Evolutionary conservation across 1,139 yeast genomes (phyloP), one percentile per base, ranked within the genome.

Genomic region (Wickerhamomyces sp.): DNA sequence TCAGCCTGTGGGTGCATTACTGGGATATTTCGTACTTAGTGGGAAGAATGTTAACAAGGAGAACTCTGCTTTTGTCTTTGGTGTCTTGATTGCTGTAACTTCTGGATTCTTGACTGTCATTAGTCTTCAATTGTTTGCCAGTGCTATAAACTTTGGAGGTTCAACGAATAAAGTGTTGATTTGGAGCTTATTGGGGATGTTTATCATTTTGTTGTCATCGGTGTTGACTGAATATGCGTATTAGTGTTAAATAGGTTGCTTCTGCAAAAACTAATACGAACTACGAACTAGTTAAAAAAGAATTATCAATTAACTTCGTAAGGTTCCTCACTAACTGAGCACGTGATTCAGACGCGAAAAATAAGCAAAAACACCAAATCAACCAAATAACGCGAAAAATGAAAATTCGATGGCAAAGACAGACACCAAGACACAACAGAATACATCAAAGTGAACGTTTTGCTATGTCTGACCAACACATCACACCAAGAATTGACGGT

Each of bases 1-100:
- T 3, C 97, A 88, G 53, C 96, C 97, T 0, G 46, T 85, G 18
- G 98, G 98, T 18, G 97, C 96, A 0, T 46, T 81, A 2, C 45
- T 82, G 1, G 97, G 95, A 0, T 72, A 71, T 57, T 44, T 70
- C 4, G 64, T 84, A 32, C 68, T 84, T 44, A 58, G 58, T n/a
- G 57, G 61, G 27, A 61, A 62, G 32, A 55, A 58, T 2, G 46
- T 65, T 18, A 60, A 65, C 23, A 50, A 54, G 18, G 57, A 59
- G 11, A 56, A 61, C 26, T 59, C 74, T 17, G 54, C 68, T 41
- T 55, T 64, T 31, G 57, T 75, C 2, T 81, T 82, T 58, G 94
- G 93, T 0, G 47, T 72, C 1, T 59, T 86, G 16, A 70, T 89
- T 55, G 74, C 87, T 11, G 56, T 82, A 2, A 87, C 96, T 2